Conservation (phyloP, 805 yeast species). For the Myxozyma kluyveri region DNA sequence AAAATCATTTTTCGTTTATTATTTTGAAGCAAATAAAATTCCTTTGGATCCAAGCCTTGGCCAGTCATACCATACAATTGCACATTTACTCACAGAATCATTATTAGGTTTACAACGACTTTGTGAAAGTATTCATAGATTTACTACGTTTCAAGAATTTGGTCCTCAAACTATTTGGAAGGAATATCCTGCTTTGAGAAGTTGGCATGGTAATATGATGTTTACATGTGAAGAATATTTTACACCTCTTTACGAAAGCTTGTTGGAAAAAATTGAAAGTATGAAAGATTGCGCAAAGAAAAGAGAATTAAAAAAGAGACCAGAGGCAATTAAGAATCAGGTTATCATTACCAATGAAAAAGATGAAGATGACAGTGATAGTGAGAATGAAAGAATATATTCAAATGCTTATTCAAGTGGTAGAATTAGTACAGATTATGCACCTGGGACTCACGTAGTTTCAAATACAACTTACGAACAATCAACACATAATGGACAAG, state of each 20-base stretch:
- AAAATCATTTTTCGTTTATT: slow-evolving; percentile 5
- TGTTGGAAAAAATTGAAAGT: neutral
- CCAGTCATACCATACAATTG: too few relatives aligned
- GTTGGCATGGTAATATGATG: neutral
- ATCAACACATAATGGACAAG: too few relatives aligned
- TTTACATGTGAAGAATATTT: slow-evolving; percentile 3
- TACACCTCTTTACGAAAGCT: neutral
- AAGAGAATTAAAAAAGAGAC: neutral
- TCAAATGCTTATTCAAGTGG: neutral
- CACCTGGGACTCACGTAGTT: too few relatives aligned
- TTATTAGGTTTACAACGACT: neutral
- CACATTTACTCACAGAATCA: too few relatives aligned
- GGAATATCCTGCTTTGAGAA: neutral
- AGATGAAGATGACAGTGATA: slow-evolving; percentile 1
- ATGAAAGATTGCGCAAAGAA: too few relatives aligned
- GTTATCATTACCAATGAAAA: slow-evolving; percentile 22
- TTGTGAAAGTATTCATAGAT: neutral
- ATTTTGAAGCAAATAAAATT: neutral
- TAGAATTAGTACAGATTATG: too few relatives aligned
- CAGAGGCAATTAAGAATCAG: neutral
- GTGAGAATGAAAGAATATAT: neutral
- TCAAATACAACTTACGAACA: too few relatives aligned
- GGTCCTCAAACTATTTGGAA: neutral
- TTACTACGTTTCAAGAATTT: neutral
- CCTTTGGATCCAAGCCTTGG: too few relatives aligned